A percentile compares a stretch with the other conserved stretches of the same genome.
These are phyloP conservation scores for Penicillium daleae DNA, from an alignment of 495 filamentous ascomycete species.

Conservation along the genomic window DNA sequence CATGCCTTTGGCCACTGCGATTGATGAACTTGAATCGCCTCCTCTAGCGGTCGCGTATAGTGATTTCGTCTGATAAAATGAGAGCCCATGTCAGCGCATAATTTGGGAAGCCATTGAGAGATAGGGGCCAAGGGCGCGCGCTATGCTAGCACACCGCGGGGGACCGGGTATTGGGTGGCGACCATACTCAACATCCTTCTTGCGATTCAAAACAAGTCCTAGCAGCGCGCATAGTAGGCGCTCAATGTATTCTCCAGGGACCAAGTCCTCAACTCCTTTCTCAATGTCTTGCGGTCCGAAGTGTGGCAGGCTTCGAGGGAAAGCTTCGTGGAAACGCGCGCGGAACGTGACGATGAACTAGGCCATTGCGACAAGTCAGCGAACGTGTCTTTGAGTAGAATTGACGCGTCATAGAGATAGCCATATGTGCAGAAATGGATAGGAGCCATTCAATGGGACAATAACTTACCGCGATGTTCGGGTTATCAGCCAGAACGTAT, in stretches of 20 bases:
- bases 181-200: constrained; percentile 96
- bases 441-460: neutral
- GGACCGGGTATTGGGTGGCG: constrained; percentile 32
- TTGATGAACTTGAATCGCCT: constrained; percentile 84
- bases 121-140: constrained; percentile 19
- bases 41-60: constrained; percentile 89
- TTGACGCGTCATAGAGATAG: constrained; percentile 39
- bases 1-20: constrained; percentile 88
- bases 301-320: constrained; percentile 82
- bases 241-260: constrained; percentile 84
- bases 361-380: constrained; percentile 43
- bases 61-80: constrained; percentile 54
- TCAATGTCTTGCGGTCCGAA: constrained; percentile 96
- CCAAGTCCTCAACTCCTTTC: constrained; percentile 72
- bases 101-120: constrained; percentile 14
- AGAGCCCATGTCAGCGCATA: constrained; percentile 19
- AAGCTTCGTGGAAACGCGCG: constrained; percentile 85
- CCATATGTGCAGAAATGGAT: constrained; percentile 1
- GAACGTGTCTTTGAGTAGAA: constrained; percentile 35
- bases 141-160: constrained; percentile 11
- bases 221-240: constrained; percentile 86
- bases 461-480: constrained; percentile 80
- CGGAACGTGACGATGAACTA: constrained; percentile 99
- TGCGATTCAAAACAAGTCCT: constrained; percentile 87
- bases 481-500: constrained; percentile 84